Evolutionary conservation across 108 stramenopile species (phyloP), one percentile per base, ranked within the genome.

Genomic region (Cyclotella cryptica): DNA sequence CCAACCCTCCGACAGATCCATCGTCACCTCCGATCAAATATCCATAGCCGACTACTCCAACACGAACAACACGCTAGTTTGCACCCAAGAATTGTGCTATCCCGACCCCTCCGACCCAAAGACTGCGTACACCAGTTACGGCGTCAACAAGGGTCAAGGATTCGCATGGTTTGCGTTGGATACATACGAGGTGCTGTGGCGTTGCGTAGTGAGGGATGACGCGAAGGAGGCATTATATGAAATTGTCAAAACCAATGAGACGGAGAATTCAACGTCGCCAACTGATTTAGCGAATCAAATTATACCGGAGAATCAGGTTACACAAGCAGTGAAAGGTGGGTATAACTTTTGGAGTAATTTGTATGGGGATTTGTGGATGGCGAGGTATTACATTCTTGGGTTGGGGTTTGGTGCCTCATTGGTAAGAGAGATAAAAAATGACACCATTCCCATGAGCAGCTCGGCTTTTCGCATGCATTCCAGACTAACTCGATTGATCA

Each of bases 371-470:
- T 45, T 85, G 27, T 85, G 69, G 59, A 42, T 59, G 18, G 29
- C 78, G n/a, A 45, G 86, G 46, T 64, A 86, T 19, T 88, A 79
- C 43, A 89, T 98, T 51, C 45, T 94, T 35, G 90, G 87, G 19
- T 95, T 96, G 71, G 97, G 98, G 11, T 90, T 96, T 46, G 93
- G 91, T 13, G 66, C 85, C 10, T 71, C 94, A 5, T 53, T 86
- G 75, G 78, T 78, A 29, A 66, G 71, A 41, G 24, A 72, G 0
- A 49, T 49, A 7, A 3, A 3, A 3, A 7, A 49, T 49, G 15
- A 9, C 15, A 49, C 3, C 15, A n/a, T 49, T 45, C 13, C 9
- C 47, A n/a, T 49, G 6, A 49, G 9, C 18, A 17, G 18, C 9
- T 3, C 3, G n/a, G 47, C 47, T n/a, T 13, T 7, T 49, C 47